A percentile compares a stretch with the other conserved stretches of the same genome.
These are phyloP conservation scores for Liriodendron chinense DNA, from an alignment of 164 flowering plant genomes.

Conservation along the genomic window DNA sequence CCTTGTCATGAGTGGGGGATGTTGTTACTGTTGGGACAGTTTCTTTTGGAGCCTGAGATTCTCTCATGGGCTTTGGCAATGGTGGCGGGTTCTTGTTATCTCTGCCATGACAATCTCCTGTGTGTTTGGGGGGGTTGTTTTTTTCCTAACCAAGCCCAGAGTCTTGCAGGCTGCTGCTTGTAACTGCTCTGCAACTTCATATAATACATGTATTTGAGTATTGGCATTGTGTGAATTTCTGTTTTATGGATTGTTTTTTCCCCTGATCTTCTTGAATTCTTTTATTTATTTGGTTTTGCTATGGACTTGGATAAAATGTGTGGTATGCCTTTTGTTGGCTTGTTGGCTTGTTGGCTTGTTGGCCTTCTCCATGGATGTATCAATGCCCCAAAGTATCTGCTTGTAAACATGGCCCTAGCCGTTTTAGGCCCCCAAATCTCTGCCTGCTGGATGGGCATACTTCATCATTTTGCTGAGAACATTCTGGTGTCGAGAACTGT, in stretches of 20 bases:
- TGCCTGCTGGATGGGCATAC: too few species aligned
- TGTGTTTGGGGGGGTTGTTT: neutral
- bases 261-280: neutral
- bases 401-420: too few species aligned
- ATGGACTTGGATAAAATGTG: too few species aligned
- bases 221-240: neutral
- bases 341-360: too few species aligned
- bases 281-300: too few species aligned
- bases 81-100: constrained; percentile 9
- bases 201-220: neutral
- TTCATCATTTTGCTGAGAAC: too few species aligned
- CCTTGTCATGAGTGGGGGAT: neutral
- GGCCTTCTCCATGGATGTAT: too few species aligned
- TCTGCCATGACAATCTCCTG: constrained; percentile 14
- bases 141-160: constrained; percentile 15
- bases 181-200: constrained; percentile 13
- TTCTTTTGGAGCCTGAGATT: constrained; percentile 20
- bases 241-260: neutral
- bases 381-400: too few species aligned
- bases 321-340: too few species aligned
- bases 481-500: too few species aligned
- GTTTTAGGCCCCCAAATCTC: too few species aligned
- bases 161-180: constrained; percentile 13
- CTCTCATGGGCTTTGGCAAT: constrained; percentile 13
- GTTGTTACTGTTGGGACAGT: constrained; percentile 19